These are phyloP conservation scores for Calonectria naviculata DNA, from an alignment of 2,329 filamentous ascomycete species.

Conservation along the genomic window DNA sequence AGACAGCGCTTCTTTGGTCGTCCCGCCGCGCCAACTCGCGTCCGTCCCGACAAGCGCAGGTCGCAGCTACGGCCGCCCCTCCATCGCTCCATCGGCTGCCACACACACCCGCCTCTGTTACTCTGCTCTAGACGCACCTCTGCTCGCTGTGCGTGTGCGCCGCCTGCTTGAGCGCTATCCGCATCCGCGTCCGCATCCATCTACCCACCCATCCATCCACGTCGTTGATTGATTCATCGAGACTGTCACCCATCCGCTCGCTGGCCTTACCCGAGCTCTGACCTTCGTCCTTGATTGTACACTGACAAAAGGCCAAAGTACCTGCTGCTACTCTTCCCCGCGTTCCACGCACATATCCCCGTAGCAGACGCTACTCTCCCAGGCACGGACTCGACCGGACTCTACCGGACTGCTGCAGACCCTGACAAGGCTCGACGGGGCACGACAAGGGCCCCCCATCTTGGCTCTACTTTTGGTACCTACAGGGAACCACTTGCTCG, in stretches of 20 bases:
- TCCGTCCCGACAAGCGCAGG: constrained; percentile 42
- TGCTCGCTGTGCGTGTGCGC: not conserved
- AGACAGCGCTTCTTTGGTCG: constrained; percentile 32
- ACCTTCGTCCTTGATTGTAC: not conserved
- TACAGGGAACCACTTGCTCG: constrained; percentile 29
- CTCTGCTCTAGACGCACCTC: not conserved
- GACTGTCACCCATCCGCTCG: not conserved
- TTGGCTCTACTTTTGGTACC: constrained; percentile 10
- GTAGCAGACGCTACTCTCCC: constrained; percentile 34
- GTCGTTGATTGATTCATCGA: not conserved
- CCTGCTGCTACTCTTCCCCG: constrained; percentile 25
- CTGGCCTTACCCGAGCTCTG: not conserved
- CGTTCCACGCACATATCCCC: constrained; percentile 22
- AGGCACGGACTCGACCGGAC: constrained; percentile 27
- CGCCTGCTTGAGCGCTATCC: not conserved
- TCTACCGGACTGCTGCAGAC: constrained; percentile 21
- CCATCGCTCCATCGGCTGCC: constrained; percentile 22
- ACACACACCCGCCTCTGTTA: not conserved
- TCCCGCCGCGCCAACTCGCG: constrained; percentile 35
- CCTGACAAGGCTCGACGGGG: constrained; percentile 28
- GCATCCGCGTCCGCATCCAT: not conserved
- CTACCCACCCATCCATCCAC: not conserved
- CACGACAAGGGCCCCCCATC: constrained; percentile 22
- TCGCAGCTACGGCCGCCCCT: constrained; percentile 36
- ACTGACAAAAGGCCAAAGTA: constrained; percentile 16